phyloP scores from a whole-genome alignment of 352 stramenopile species.

The Phytophthora citrophthora region DNA sequence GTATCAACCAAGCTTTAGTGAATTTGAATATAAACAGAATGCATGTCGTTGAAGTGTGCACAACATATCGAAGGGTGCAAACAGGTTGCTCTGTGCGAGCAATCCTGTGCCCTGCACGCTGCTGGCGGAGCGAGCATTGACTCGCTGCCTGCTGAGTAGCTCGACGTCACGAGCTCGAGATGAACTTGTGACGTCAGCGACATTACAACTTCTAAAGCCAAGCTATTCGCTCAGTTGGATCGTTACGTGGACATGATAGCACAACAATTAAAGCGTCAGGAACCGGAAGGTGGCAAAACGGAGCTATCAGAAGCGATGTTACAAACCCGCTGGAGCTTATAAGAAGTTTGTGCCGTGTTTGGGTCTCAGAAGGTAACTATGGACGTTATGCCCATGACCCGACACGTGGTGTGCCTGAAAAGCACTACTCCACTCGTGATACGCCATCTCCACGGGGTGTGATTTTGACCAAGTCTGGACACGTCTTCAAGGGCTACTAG shows the following conservation, averaged over 20 bases:
- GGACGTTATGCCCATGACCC: constrained; percentile 46
- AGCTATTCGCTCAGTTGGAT: constrained; percentile 61
- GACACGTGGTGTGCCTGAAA: constrained; percentile 95
- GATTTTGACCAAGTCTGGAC: constrained; percentile 57
- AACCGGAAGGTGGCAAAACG: constrained; percentile 17
- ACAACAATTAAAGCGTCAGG: constrained; percentile 47
- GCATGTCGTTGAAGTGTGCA: too few relatives aligned
- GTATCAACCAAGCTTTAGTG: too few relatives aligned
- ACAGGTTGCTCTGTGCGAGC: too few relatives aligned
- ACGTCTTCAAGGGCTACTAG: constrained; percentile 92
- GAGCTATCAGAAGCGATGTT: constrained; percentile 40
- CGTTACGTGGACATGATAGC: constrained; percentile 58
- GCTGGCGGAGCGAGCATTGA: too few relatives aligned
- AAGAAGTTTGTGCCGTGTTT: constrained; percentile 62
- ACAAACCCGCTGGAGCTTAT: constrained; percentile 54
- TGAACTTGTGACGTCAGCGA: too few relatives aligned
- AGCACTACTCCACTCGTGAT: constrained; percentile 91
- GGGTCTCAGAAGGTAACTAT: constrained; percentile 49
- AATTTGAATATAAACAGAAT: too few relatives aligned
- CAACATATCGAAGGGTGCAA: too few relatives aligned
- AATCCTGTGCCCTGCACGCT: too few relatives aligned
- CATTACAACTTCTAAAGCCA: constrained; percentile 21
- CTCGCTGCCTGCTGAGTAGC: too few relatives aligned
- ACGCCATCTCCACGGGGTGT: constrained; percentile 43
- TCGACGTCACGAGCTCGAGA: too few relatives aligned